These are phyloP conservation scores for Gleditsia sinensis DNA, from an alignment of 306 rosid species.

Conservation along the genomic window DNA sequence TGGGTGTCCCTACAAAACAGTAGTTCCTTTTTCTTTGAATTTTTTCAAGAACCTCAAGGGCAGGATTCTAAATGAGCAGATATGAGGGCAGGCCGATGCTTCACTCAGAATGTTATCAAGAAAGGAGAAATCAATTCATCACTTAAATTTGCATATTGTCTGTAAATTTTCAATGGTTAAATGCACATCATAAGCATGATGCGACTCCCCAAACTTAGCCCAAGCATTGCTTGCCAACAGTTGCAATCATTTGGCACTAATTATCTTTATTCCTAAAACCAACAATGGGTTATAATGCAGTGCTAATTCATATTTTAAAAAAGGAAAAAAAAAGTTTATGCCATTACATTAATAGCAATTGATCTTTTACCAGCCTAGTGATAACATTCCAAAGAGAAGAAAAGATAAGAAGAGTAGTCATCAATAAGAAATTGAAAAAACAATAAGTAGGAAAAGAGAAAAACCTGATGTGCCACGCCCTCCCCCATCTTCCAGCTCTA, in stretches of 20 bases:
- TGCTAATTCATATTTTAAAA: background rate
- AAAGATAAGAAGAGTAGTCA: background rate
- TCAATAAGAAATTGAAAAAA: constrained; percentile 1
- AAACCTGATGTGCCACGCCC: constrained; percentile 98
- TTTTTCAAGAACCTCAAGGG: background rate
- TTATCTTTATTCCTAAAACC: background rate
- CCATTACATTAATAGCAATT: background rate
- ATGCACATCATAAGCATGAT: constrained; percentile 22
- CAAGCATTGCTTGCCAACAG: constrained; percentile 16
- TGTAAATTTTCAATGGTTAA: constrained; percentile 1
- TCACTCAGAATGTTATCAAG: background rate
- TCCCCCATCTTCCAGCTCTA: constrained; percentile 99
- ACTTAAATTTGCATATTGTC: constrained; percentile 3
- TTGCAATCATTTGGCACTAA: background rate
- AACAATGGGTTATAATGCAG: background rate
- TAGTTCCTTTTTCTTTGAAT: background rate
- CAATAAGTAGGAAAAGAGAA: background rate
- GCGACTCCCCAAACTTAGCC: background rate
- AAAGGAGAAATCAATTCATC: background rate
- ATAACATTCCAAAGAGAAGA: constrained; percentile 13
- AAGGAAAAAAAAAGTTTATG: background rate
- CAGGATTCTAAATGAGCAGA: constrained; percentile 6
- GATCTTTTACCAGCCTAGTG: constrained; percentile 19
- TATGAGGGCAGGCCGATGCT: background rate
- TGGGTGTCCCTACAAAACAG: background rate